phyloP scores from a whole-genome alignment of 495 filamentous ascomycete genomes.

The Elaphomyces granulatus region DNA sequence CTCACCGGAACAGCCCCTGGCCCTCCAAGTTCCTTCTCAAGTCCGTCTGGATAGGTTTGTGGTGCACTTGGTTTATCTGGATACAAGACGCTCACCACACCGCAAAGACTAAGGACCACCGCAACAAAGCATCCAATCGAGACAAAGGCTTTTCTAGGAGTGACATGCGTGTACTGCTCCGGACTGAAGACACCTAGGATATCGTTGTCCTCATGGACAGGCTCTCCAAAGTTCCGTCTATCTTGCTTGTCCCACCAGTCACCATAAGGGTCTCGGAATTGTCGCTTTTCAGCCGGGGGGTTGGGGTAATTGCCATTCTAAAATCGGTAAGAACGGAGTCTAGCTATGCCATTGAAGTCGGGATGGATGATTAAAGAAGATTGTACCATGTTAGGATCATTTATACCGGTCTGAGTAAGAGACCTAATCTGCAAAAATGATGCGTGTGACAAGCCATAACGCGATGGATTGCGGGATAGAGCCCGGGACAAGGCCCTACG shows the following conservation, averaged over 20 bases:
- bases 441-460: constrained; percentile 39
- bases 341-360: constrained; percentile 6
- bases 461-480: constrained; percentile 30
- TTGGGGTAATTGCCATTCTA: constrained; percentile 92
- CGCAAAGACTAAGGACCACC: constrained; percentile 53
- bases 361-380: constrained; percentile 3
- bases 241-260: constrained; percentile 98
- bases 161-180: constrained; percentile 77
- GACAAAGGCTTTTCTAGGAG: constrained; percentile 52
- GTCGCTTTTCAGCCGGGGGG: constrained; percentile 67
- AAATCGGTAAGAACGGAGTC: constrained; percentile 5
- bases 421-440: constrained; percentile 36
- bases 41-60: constrained; percentile 65
- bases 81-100: constrained; percentile 55
- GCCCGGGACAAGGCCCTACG: constrained; percentile 41
- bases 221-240: constrained; percentile 88
- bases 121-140: constrained; percentile 64
- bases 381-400: constrained; percentile 66
- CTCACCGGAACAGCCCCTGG: constrained; percentile 31
- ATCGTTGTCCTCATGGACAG: constrained; percentile 94
- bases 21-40: constrained; percentile 80
- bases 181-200: constrained; percentile 81
- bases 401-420: constrained; percentile 42
- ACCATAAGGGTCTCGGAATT: constrained; percentile 80
- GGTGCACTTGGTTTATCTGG: constrained; percentile 74